Evolutionary conservation across 1,284 basidiomycete species (phyloP).

Genomic region (Leccinum fallax): DNA sequence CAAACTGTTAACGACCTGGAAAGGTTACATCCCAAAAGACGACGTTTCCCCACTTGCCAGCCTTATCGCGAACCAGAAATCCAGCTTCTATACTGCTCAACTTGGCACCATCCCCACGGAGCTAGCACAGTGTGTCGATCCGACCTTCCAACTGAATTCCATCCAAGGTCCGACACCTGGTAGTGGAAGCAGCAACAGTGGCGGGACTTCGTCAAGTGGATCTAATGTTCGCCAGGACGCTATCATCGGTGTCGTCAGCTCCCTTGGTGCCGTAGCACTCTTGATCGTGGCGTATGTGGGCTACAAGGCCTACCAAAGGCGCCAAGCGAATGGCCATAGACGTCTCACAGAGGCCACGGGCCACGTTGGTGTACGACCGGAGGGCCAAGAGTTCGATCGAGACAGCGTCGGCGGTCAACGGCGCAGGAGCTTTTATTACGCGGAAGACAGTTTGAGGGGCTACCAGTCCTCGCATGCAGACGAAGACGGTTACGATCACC

Average conservation of each 20-base stretch:
- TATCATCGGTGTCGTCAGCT: slow-evolving; percentile 79
- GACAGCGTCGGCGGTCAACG: slow-evolving; percentile 72
- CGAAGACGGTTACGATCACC: slow-evolving; percentile 34
- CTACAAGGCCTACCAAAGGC: slow-evolving; percentile 60
- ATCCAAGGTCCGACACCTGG: slow-evolving; percentile 41
- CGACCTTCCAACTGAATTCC: slow-evolving; percentile 56
- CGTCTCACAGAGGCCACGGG: slow-evolving; percentile 57
- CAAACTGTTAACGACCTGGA: slow-evolving; percentile 59
- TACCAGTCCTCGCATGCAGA: slow-evolving; percentile 39
- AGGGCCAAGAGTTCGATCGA: slow-evolving; percentile 70
- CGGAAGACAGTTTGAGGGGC: slow-evolving; percentile 75
- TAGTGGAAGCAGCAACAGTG: slow-evolving; percentile 21
- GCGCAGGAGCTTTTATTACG: slow-evolving; percentile 79
- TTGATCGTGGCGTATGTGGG: slow-evolving; percentile 66
- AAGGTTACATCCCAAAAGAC: slow-evolving; percentile 57
- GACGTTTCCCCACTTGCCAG: slow-evolving; percentile 54
- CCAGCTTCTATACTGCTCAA: slow-evolving; percentile 60
- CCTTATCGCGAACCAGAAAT: slow-evolving; percentile 55
- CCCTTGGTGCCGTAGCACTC: slow-evolving; percentile 71
- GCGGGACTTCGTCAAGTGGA: slow-evolving; percentile 13
- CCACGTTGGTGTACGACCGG: slow-evolving; percentile 44
- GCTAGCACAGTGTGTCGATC: slow-evolving; percentile 64
- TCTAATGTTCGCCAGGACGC: slow-evolving; percentile 59
- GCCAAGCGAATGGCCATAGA: slow-evolving; percentile 60
- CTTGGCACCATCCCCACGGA: slow-evolving; percentile 38